A percentile compares a stretch with the other conserved stretches of the same genome.
phyloP scores from a whole-genome alignment of 768 basidiomycete genomes.

The Amanita phalloides region DNA sequence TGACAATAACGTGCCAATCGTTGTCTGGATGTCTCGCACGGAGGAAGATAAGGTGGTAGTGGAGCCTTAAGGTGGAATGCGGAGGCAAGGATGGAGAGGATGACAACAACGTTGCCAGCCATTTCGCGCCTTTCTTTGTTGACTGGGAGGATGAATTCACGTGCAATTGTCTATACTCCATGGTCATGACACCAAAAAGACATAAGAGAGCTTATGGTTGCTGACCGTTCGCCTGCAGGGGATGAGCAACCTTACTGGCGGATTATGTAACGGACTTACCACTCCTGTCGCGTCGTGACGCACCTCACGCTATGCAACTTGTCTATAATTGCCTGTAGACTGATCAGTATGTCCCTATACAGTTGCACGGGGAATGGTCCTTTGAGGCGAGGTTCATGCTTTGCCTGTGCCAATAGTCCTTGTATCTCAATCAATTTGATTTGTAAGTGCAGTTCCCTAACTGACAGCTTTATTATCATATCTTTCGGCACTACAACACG shows the following conservation, averaged over 20 bases:
- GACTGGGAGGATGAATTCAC: slow-evolving; percentile 86
- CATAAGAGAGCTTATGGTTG: neutral
- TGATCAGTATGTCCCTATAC: slow-evolving; percentile 76
- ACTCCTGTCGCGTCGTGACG: slow-evolving; percentile 93
- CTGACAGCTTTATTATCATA: neutral
- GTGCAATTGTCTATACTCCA: slow-evolving; percentile 53
- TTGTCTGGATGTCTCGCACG: slow-evolving; percentile 77
- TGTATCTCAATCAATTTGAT: slow-evolving; percentile 83
- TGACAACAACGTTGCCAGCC: slow-evolving; percentile 91
- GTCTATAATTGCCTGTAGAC: slow-evolving; percentile 79
- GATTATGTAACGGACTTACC: slow-evolving; percentile 35
- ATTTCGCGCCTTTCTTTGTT: slow-evolving; percentile 85
- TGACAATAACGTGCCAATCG: slow-evolving; percentile 43
- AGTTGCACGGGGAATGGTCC: slow-evolving; percentile 86
- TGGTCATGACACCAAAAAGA: neutral
- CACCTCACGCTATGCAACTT: slow-evolving; percentile 92
- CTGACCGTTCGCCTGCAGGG: slow-evolving; percentile 59
- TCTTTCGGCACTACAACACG: slow-evolving; percentile 12
- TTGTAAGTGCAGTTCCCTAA: slow-evolving; percentile 92
- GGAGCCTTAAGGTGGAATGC: slow-evolving; percentile 83
- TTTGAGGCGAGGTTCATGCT: slow-evolving; percentile 90
- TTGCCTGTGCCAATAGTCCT: slow-evolving; percentile 76
- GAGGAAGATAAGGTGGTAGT: slow-evolving; percentile 92
- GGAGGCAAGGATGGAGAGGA: slow-evolving; percentile 70
- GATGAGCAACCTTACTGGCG: slow-evolving; percentile 3